Percentiles rank a stretch among this genome's conserved stretches.
Evolutionary conservation across 225 moss, liverwort and hornwort genomes (phyloP).

Genomic region (Sphagnum contortum): DNA sequence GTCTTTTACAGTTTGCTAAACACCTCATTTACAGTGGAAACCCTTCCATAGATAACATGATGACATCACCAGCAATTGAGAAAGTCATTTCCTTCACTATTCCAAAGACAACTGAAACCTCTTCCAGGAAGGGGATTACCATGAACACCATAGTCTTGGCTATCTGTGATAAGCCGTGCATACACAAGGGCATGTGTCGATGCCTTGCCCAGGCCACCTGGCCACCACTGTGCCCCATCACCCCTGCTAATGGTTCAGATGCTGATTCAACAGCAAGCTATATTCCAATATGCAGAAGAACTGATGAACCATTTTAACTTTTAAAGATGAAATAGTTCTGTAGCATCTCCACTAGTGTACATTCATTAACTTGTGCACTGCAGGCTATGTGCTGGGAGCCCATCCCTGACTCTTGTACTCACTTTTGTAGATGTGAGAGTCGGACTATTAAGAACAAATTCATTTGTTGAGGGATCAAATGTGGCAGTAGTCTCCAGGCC

Average conservation of each 20-base stretch:
- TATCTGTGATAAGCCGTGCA: slow-evolving; percentile 66
- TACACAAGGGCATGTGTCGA: slow-evolving; percentile 86
- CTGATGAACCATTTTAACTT: too few species aligned
- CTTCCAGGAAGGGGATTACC: slow-evolving; percentile 25
- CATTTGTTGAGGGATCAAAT: slow-evolving; percentile 71
- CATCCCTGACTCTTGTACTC: background rate
- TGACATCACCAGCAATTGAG: too few species aligned
- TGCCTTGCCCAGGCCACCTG: slow-evolving; percentile 90
- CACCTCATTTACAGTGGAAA: too few species aligned
- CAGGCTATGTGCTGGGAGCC: too few species aligned
- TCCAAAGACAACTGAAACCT: too few species aligned
- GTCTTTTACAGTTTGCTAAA: too few species aligned
- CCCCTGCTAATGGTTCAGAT: background rate
- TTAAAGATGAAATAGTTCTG: too few species aligned
- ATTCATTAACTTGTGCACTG: too few species aligned
- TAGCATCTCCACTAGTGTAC: too few species aligned
- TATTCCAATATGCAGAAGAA: background rate
- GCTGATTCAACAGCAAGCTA: too few species aligned
- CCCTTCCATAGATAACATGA: too few species aligned
- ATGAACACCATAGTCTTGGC: slow-evolving; percentile 77
- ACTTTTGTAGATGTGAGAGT: slow-evolving; percentile 93
- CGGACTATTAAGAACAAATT: slow-evolving; percentile 83
- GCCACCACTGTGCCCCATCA: slow-evolving; percentile 71
- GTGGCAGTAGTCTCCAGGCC: slow-evolving; percentile 91
- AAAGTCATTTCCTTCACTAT: too few species aligned